Evolutionary conservation across 1,284 basidiomycete species (phyloP).

Genomic region (Neolentinus lepideus): DNA sequence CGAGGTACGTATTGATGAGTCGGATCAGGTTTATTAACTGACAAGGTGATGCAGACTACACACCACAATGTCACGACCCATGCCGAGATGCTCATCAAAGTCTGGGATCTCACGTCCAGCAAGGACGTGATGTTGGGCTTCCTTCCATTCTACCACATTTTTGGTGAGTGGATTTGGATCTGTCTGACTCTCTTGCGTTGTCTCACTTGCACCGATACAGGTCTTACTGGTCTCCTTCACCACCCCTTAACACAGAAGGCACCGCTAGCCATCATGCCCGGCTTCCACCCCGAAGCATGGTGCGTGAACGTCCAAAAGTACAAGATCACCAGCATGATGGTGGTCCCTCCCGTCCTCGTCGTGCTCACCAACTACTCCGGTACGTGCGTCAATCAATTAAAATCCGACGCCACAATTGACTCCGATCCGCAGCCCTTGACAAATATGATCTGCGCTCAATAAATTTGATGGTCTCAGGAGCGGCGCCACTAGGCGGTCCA

Average conservation of each 20-base stretch:
- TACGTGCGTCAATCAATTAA: slow-evolving; percentile 16
- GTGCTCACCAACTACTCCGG: slow-evolving; percentile 60
- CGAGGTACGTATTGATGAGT: too few relatives aligned
- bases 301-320: slow-evolving; percentile 62
- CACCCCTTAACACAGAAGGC: slow-evolving; percentile 52
- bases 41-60: slow-evolving; percentile 23
- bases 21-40: too few relatives aligned
- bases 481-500: slow-evolving; percentile 71
- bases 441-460: slow-evolving; percentile 67
- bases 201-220: slow-evolving; percentile 24
- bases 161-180: slow-evolving; percentile 29
- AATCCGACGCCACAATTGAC: not conserved
- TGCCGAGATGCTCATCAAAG: slow-evolving; percentile 18
- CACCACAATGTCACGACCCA: slow-evolving; percentile 34
- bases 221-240: slow-evolving; percentile 49
- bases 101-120: slow-evolving; percentile 16
- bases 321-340: slow-evolving; percentile 50
- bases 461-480: slow-evolving; percentile 62
- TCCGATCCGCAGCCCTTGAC: slow-evolving; percentile 41
- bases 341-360: slow-evolving; percentile 85
- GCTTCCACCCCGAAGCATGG: slow-evolving; percentile 71
- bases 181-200: not conserved
- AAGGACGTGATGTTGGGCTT: slow-evolving; percentile 33
- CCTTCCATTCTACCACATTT: slow-evolving; percentile 46
- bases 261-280: slow-evolving; percentile 60